Percentiles rank a stretch among this genome's conserved stretches.
Conservation (phyloP, 805 yeast species). For the Yarrowia deformans region DNA sequence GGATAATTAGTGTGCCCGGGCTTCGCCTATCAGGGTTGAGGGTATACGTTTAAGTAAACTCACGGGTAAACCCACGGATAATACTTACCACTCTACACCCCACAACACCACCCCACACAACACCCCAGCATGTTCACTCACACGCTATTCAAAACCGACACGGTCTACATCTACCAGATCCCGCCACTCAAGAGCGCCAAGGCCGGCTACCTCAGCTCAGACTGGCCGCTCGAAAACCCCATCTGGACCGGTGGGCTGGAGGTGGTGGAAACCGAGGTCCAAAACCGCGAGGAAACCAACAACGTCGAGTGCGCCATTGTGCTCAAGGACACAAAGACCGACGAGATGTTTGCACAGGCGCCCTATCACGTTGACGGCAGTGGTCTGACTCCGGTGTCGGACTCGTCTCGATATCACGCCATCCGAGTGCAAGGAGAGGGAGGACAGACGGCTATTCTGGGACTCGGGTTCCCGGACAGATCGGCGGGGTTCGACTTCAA, state of each 20-base stretch:
- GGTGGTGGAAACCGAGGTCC: constrained; percentile 46
- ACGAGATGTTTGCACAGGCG: constrained; percentile 52
- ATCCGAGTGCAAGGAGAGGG: constrained; percentile 50
- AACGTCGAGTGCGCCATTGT: constrained; percentile 46
- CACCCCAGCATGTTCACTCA: constrained; percentile 18
- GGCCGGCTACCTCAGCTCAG: constrained; percentile 46
- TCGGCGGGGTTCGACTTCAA: constrained; percentile 52
- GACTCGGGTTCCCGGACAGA: constrained; percentile 53
- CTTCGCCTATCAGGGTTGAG: constrained; percentile 6
- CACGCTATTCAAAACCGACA: constrained; percentile 43
- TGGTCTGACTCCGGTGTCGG: constrained; percentile 49
- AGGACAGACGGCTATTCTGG: constrained; percentile 52
- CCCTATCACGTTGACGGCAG: constrained; percentile 49
- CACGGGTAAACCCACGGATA: no score
- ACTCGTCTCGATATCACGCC: constrained; percentile 52
- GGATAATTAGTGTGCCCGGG: not conserved
- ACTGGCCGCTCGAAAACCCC: constrained; percentile 51
- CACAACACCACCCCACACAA: not conserved
- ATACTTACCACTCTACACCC: not conserved
- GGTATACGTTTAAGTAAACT: no score
- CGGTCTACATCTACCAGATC: constrained; percentile 46
- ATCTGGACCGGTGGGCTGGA: constrained; percentile 52
- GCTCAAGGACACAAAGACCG: constrained; percentile 47
- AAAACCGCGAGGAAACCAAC: constrained; percentile 27
- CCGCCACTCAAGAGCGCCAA: constrained; percentile 47